Evolutionary conservation across 2,329 filamentous ascomycete genomes (phyloP).

Genomic region (Macrophomina phaseolina): DNA sequence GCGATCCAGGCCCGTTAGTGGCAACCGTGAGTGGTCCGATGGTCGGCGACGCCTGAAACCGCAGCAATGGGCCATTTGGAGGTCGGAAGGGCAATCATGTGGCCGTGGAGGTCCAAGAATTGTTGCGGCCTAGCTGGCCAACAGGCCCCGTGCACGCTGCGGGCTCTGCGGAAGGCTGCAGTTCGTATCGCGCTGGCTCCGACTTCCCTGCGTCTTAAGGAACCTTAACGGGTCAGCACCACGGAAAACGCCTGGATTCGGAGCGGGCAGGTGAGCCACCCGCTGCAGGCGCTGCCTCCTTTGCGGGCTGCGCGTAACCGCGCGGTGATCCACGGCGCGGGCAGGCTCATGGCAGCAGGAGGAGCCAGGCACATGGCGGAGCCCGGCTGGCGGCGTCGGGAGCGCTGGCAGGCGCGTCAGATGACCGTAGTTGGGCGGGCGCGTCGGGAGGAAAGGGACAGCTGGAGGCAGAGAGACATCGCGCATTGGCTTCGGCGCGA

Average conservation of each 20-base stretch:
- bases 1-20: constrained; percentile 23
- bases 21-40: constrained; percentile 24
- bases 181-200: constrained; percentile 22
- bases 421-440: constrained; percentile 6
- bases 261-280: constrained; percentile 13
- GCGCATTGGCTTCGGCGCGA: constrained; percentile 7
- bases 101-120: constrained; percentile 18
- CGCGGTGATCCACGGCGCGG: constrained; percentile 8
- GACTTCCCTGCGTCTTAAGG: constrained; percentile 27
- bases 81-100: constrained; percentile 26
- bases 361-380: constrained; percentile 24
- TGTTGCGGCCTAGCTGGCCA: constrained; percentile 1
- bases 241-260: constrained; percentile 26
- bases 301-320: constrained; percentile 8
- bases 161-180: constrained; percentile 28
- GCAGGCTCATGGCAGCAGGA: constrained; percentile 18
- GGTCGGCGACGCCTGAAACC: constrained; percentile 26
- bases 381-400: constrained; percentile 14
- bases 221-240: constrained; percentile 27
- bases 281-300: constrained; percentile 21
- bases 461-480: constrained; percentile 14
- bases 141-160: constrained; percentile 20
- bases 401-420: constrained; percentile 6
- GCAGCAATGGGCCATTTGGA: constrained; percentile 20
- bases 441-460: constrained; percentile 21